A percentile compares a stretch with the other conserved stretches of the same genome.
Conservation (phyloP, 2,329 filamentous ascomycete genomes). For the Fusarium anguioides region DNA sequence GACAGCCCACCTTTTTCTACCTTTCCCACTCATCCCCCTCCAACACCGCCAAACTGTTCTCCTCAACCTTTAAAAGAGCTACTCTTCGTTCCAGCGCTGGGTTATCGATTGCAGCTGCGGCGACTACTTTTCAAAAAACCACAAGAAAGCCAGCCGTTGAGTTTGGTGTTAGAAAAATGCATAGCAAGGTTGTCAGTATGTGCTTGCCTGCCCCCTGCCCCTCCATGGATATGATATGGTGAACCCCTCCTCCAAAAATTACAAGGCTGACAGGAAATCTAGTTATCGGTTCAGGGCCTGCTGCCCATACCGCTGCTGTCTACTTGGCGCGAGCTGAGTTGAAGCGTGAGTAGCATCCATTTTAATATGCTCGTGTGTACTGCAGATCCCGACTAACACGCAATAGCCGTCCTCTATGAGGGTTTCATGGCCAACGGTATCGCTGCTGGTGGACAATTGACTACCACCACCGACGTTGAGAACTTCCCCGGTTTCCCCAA, state of each 20-base stretch:
- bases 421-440: slow-evolving; percentile 98
- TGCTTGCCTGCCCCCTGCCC: slow-evolving; percentile 47
- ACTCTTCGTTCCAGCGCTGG: slow-evolving; percentile 80
- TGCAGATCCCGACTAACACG: slow-evolving; percentile 20
- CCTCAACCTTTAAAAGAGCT: slow-evolving; percentile 78
- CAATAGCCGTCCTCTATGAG: slow-evolving; percentile 86
- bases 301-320: slow-evolving; percentile 95
- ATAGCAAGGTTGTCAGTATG: slow-evolving; percentile 90
- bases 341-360: slow-evolving; percentile 68
- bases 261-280: slow-evolving; percentile 16
- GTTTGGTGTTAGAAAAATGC: slow-evolving; percentile 74
- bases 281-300: slow-evolving; percentile 94
- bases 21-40: slow-evolving; percentile 1
- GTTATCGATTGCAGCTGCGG: slow-evolving; percentile 76
- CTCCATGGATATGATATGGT: slow-evolving; percentile 9
- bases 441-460: slow-evolving; percentile 94
- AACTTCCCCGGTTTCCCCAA: slow-evolving; percentile 97
- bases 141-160: slow-evolving; percentile 51
- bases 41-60: slow-evolving; percentile 86
- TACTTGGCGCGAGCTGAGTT: slow-evolving; percentile 95
- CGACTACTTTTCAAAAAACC: slow-evolving; percentile 69
- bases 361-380: not conserved
- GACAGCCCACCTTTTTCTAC: slow-evolving; percentile 23
- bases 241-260: slow-evolving; percentile 3
- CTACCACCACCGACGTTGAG: slow-evolving; percentile 97